Conservation (phyloP, 2,329 filamentous ascomycete genomes). For the Diaporthe sp. region DNA sequence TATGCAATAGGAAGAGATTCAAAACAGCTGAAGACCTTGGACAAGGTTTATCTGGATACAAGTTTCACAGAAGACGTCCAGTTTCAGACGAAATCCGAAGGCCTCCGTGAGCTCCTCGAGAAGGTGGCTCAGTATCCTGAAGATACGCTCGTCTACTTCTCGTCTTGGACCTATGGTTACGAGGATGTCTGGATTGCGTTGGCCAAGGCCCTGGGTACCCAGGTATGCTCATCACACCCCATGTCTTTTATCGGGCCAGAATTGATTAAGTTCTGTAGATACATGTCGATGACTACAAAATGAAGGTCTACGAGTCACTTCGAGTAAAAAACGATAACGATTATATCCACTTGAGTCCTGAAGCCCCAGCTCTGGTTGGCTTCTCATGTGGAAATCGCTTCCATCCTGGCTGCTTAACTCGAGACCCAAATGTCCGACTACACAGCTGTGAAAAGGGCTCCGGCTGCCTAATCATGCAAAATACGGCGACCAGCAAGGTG, state of each 20-base stretch:
- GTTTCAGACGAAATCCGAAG: constrained; percentile 76
- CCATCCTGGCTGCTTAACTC: constrained; percentile 78
- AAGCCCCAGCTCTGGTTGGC: constrained; percentile 76
- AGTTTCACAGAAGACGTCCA: constrained; percentile 68
- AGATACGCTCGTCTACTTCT: constrained; percentile 84
- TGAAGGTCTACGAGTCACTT: constrained; percentile 76
- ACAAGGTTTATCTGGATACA: constrained; percentile 90
- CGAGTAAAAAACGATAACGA: constrained; percentile 53
- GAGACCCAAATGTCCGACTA: constrained; percentile 69
- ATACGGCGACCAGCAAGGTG: constrained; percentile 53
- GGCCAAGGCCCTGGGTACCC: constrained; percentile 74
- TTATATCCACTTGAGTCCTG: constrained; percentile 59
- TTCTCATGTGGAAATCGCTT: constrained; percentile 79
- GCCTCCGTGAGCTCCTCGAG: constrained; percentile 76
- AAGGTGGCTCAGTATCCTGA: constrained; percentile 76
- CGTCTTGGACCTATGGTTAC: constrained; percentile 87
- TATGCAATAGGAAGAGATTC: constrained; percentile 61
- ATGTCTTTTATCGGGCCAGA: background rate
- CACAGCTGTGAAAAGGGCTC: constrained; percentile 88
- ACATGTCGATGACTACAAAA: constrained; percentile 86
- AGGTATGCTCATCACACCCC: constrained; percentile 51
- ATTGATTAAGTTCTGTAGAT: constrained; percentile 56
- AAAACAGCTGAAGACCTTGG: constrained; percentile 66
- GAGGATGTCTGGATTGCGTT: constrained; percentile 92
- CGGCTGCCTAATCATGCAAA: constrained; percentile 62